phyloP scores from a whole-genome alignment of 2,329 filamentous ascomycete genomes.

The Zymoseptoria ardabiliae region DNA sequence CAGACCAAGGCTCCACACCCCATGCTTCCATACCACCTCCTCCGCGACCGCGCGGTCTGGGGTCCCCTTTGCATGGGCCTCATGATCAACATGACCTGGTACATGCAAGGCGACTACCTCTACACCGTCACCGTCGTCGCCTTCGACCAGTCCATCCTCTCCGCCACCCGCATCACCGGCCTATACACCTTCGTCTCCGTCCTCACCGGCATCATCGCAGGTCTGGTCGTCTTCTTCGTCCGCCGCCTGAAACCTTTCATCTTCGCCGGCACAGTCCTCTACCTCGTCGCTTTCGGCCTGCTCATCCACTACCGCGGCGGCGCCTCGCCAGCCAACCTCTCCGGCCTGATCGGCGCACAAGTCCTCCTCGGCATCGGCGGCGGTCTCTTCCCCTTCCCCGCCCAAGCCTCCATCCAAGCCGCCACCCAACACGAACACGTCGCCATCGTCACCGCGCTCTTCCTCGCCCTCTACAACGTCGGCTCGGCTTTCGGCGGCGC shows the following conservation, averaged over 20 bases:
- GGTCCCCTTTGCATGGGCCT: conserved; percentile 53
- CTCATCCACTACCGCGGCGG: conserved; percentile 57
- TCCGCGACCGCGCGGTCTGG: conserved; percentile 60
- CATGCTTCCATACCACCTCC: conserved; percentile 51
- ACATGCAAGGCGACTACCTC: conserved; percentile 57
- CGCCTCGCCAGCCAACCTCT: conserved; percentile 35
- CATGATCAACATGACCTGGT: conserved; percentile 53
- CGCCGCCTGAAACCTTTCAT: conserved; percentile 59
- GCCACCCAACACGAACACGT: conserved; percentile 49
- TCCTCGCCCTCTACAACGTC: conserved; percentile 52
- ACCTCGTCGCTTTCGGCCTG: conserved; percentile 58
- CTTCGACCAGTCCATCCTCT: conserved; percentile 51
- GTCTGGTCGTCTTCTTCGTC: conserved; percentile 50
- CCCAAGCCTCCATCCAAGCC: conserved; percentile 46
- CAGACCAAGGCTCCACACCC: conserved; percentile 46
- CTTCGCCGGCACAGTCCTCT: conserved; percentile 51
- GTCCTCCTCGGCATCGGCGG: conserved; percentile 56
- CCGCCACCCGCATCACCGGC: conserved; percentile 52
- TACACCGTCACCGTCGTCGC: conserved; percentile 56
- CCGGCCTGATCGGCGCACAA: conserved; percentile 56
- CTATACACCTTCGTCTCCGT: conserved; percentile 55
- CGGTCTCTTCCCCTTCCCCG: conserved; percentile 52
- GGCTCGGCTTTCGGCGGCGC: conserved; percentile 54
- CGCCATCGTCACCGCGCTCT: conserved; percentile 52
- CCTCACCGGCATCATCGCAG: conserved; percentile 50